Evolutionary conservation across 805 yeast genomes (phyloP), one percentile per base, ranked within the genome.

Genomic region (Vanderwaltozyma verrucispora): DNA sequence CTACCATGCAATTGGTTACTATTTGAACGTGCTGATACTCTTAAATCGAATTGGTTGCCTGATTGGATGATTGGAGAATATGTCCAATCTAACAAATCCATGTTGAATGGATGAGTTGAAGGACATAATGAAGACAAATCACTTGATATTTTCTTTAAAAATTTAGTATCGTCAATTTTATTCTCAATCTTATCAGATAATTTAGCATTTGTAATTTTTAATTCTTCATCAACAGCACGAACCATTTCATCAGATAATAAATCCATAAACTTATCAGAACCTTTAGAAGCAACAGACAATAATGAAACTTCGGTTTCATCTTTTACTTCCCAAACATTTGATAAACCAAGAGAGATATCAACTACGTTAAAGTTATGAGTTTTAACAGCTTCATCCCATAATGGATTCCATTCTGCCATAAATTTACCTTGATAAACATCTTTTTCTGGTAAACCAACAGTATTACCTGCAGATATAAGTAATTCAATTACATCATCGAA

Each of bases 41-140:
- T 78, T 53, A 88, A 67, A 59, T 87, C 95, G 53, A 77, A 88
- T 38, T 77, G 75, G 26, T 85, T 86, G 38, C 94, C 94, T 48
- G 94, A 80, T 63, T 86, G 94, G 37, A 87, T 72, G 36, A 87
- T 83, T 21, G 97, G 96, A 38, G 87, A 76, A 59, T 84, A 86
- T 47, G 94, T 83, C 96, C 96, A 89, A 57, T 89, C 97, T 16
- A 89, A 63, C 45, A 76, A 73, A 43, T 74, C 76, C 5, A 80
- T 66, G 51, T 86, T 94, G 43, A 87, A 80, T 38, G 81, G 89
- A 25, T 72, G 65, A 32, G 81, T 79, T 7, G 47, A 18, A 8
- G 61, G 60, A 28, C 56, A 48, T 27, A 54, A 37, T 7, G 40
- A 31, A n/a, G 53, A 45, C 16, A 72, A 47, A 40, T 69, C 68